Percentiles rank a stretch among this genome's conserved stretches.
Evolutionary conservation across 768 basidiomycete species (phyloP).

Genomic region (Naganishia randhawae): DNA sequence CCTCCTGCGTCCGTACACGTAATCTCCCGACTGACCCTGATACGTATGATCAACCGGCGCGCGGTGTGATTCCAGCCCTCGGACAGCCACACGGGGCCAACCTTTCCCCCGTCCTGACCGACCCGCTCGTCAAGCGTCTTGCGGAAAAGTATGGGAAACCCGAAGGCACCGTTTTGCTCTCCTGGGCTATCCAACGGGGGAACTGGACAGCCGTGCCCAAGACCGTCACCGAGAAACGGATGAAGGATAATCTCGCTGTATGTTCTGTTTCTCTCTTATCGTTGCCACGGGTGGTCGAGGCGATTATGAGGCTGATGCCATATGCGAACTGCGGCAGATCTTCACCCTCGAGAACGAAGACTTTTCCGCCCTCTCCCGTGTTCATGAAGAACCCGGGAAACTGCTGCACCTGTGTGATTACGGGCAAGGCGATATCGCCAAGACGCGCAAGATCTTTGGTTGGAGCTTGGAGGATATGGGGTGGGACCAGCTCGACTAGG

Average conservation of each 20-base stretch:
- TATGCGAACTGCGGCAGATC: too few species aligned
- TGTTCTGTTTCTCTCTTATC: slow-evolving; percentile 31
- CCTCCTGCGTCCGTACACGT: neutral
- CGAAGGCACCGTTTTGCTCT: slow-evolving; percentile 57
- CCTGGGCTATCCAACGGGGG: slow-evolving; percentile 58
- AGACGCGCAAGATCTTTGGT: slow-evolving; percentile 48
- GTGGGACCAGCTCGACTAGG: slow-evolving; percentile 46
- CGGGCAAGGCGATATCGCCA: slow-evolving; percentile 33
- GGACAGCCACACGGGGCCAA: slow-evolving; percentile 50
- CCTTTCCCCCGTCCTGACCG: slow-evolving; percentile 52
- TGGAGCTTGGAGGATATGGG: slow-evolving; percentile 54
- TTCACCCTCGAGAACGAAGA: slow-evolving; percentile 49
- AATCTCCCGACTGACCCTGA: neutral
- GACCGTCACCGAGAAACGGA: slow-evolving; percentile 55
- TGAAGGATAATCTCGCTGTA: slow-evolving; percentile 58
- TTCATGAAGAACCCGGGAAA: slow-evolving; percentile 49
- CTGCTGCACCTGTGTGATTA: slow-evolving; percentile 50
- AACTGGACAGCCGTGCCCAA: slow-evolving; percentile 55
- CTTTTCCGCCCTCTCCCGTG: slow-evolving; percentile 48
- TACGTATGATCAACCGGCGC: too few species aligned
- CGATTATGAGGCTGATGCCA: neutral
- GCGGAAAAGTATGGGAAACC: slow-evolving; percentile 58
- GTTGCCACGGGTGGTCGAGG: too few species aligned
- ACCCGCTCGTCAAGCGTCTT: slow-evolving; percentile 55
- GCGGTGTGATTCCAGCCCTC: slow-evolving; percentile 6